Evolutionary conservation across 2,329 filamentous ascomycete genomes (phyloP).

Genomic region (Pseudophaeomoniella oleicola): DNA sequence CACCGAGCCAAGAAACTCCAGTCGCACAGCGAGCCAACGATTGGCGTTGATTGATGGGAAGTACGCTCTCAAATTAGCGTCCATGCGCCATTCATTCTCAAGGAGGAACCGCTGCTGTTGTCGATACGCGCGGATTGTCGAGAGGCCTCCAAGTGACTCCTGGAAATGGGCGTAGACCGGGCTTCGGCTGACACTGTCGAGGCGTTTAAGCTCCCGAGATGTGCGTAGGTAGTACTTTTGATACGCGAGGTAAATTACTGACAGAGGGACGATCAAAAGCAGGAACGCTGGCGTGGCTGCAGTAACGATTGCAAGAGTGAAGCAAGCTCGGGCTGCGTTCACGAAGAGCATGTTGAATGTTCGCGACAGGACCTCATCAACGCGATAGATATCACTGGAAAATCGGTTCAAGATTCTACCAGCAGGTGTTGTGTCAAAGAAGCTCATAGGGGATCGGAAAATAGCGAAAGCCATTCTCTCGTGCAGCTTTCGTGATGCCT

Average conservation of each 20-base stretch:
- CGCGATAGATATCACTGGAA: constrained; percentile 54
- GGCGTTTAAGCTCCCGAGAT: constrained; percentile 85
- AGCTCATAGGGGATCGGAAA: constrained; percentile 95
- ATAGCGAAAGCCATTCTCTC: constrained; percentile 96
- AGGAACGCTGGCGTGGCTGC: constrained; percentile 68
- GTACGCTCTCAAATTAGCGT: constrained; percentile 85
- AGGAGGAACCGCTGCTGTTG: constrained; percentile 76
- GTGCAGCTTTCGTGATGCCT: constrained; percentile 92
- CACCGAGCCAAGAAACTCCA: constrained; percentile 89
- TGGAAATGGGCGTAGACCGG: constrained; percentile 98
- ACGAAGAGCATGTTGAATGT: constrained; percentile 95
- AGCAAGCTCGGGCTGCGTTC: constrained; percentile 58
- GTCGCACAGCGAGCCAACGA: constrained; percentile 83
- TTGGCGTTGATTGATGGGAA: constrained; percentile 92
- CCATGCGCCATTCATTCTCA: constrained; percentile 96
- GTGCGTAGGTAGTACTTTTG: constrained; percentile 95
- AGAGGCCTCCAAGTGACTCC: constrained; percentile 84
- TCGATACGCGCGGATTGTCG: constrained; percentile 87
- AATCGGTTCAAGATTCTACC: constrained; percentile 96
- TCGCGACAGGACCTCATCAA: constrained; percentile 86
- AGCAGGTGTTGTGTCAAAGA: constrained; percentile 93
- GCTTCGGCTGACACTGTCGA: constrained; percentile 89
- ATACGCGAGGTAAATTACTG: constrained; percentile 73
- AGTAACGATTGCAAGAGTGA: constrained; percentile 78
- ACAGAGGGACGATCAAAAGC: constrained; percentile 65